phyloP scores from a whole-genome alignment of 495 filamentous ascomycete species.

The Podospora didyma region DNA sequence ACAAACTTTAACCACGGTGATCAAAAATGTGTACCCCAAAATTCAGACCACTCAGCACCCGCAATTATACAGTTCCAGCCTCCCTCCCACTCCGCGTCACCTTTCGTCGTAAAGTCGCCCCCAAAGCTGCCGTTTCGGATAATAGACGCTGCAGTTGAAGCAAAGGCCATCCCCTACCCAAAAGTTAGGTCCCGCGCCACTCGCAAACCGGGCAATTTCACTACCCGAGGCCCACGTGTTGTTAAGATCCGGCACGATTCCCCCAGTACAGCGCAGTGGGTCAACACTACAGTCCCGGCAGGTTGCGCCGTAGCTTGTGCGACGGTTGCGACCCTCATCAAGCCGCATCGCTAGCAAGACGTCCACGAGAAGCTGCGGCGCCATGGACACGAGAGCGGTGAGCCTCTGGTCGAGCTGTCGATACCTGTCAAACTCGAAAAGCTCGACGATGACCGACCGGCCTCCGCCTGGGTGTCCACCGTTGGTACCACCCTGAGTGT shows the following conservation, averaged over 20 bases:
- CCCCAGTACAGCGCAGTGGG: too few relatives aligned
- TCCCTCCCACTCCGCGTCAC: too few relatives aligned
- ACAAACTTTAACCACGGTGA: too few relatives aligned
- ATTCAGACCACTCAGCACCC: too few relatives aligned
- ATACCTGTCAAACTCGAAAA: neutral
- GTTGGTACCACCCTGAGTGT: neutral
- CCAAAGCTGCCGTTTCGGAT: constrained; percentile 13
- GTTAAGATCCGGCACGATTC: too few relatives aligned
- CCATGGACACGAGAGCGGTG: neutral
- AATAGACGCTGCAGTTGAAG: constrained; percentile 1
- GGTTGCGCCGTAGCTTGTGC: neutral
- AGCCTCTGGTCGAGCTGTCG: neutral
- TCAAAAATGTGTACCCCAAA: too few relatives aligned
- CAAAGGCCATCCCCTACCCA: constrained; percentile 1
- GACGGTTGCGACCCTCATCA: neutral
- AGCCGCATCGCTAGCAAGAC: neutral
- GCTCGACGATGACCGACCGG: neutral
- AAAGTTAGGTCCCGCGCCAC: neutral
- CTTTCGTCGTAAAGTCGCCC: too few relatives aligned
- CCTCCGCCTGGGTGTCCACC: neutral
- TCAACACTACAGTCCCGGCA: too few relatives aligned
- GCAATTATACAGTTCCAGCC: too few relatives aligned
- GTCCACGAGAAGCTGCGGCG: neutral
- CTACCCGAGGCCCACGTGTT: neutral
- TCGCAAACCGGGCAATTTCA: neutral